Percentiles rank a stretch among this genome's conserved stretches.
These are phyloP conservation scores for Podaxis sp. DNA, from an alignment of 768 basidiomycete species.

Conservation along the genomic window DNA sequence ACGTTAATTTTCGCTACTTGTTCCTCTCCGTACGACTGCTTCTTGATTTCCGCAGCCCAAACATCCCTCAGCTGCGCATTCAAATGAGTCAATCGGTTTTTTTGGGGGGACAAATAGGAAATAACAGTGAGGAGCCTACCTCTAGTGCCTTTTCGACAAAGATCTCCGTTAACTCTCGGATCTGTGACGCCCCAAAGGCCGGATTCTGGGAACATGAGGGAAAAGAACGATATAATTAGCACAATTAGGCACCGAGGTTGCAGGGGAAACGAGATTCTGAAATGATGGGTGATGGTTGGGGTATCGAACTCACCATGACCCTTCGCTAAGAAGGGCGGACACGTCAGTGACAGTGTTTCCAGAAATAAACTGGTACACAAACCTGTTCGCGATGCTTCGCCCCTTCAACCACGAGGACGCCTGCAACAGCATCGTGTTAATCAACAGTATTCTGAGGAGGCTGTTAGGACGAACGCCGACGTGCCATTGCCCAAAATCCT, in stretches of 20 bases:
- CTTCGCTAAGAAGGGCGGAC: constrained; percentile 29
- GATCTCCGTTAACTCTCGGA: constrained; percentile 54
- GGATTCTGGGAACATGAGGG: constrained; percentile 44
- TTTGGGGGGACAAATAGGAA: not conserved
- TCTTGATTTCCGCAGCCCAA: constrained; percentile 31
- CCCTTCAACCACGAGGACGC: constrained; percentile 49
- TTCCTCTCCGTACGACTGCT: constrained; percentile 18
- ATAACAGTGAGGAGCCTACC: constrained; percentile 26
- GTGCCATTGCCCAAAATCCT: constrained; percentile 43
- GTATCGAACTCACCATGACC: constrained; percentile 35
- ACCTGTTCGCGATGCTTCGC: constrained; percentile 50
- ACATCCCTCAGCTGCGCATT: constrained; percentile 44
- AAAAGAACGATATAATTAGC: not conserved
- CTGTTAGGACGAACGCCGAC: not conserved
- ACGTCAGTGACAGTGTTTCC: not conserved
- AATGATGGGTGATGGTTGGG: not conserved
- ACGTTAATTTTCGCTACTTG: constrained; percentile 46
- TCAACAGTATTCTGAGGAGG: not conserved
- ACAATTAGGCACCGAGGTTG: not conserved
- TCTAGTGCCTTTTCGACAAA: constrained; percentile 55
- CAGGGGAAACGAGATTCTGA: not conserved
- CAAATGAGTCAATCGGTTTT: not conserved
- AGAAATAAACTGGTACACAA: constrained; percentile 1
- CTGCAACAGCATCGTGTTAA: constrained; percentile 22
- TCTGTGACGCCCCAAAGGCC: constrained; percentile 60